phyloP scores from a whole-genome alignment of 441 rosid genomes.

The Eutrema salsugineum region DNA sequence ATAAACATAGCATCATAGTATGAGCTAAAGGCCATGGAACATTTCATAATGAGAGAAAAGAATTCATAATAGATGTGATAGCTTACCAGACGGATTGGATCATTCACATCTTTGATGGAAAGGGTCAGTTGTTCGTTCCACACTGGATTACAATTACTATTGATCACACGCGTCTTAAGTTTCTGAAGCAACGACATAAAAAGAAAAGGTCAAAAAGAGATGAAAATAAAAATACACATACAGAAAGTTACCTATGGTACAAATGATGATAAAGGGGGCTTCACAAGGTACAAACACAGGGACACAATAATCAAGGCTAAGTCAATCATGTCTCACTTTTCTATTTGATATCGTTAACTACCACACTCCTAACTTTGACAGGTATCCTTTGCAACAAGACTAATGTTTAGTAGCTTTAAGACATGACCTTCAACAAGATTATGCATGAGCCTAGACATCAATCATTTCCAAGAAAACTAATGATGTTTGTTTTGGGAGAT shows the following conservation, averaged over 20 bases:
- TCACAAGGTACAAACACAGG: neutral
- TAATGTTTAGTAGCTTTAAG: neutral
- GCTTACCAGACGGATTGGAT: constrained; percentile 49
- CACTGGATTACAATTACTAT: constrained; percentile 51
- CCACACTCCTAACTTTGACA: neutral
- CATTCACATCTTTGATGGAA: constrained; percentile 35
- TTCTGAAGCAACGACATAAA: constrained; percentile 33
- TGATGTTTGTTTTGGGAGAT: neutral
- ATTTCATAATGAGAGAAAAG: neutral
- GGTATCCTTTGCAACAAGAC: neutral
- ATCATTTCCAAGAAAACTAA: neutral
- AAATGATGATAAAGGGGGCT: neutral
- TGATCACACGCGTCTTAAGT: constrained; percentile 54
- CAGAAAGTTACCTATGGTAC: neutral
- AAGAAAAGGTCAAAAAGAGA: neutral
- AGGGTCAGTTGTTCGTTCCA: constrained; percentile 66
- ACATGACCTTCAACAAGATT: constrained; percentile 1
- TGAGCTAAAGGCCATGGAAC: neutral
- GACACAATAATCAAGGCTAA: constrained; percentile 2
- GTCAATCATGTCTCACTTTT: constrained; percentile 2
- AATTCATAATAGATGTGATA: neutral
- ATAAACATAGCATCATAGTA: neutral
- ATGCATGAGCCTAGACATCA: neutral
- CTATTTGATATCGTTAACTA: neutral
- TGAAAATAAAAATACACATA: neutral